A percentile compares a stretch with the other conserved stretches of the same genome.
These are phyloP conservation scores for Aspergillus conjunctus DNA, from an alignment of 495 filamentous ascomycete genomes.

Conservation along the genomic window DNA sequence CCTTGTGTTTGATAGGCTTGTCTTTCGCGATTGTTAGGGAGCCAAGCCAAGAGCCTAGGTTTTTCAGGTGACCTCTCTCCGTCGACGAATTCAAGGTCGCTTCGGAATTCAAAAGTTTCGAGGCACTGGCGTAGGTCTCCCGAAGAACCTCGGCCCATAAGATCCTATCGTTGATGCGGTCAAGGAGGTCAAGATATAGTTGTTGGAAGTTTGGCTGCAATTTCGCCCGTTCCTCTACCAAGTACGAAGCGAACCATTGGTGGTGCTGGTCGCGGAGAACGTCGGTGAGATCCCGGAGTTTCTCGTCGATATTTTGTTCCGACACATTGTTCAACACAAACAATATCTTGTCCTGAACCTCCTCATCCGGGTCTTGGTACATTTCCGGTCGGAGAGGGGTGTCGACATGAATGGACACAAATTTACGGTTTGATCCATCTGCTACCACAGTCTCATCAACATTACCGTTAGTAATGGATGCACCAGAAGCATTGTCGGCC, in stretches of 20 bases:
- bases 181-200: constrained; percentile 87
- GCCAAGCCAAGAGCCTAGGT: constrained; percentile 88
- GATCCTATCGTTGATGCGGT: constrained; percentile 72
- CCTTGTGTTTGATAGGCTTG: constrained; percentile 93
- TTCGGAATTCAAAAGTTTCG: constrained; percentile 86
- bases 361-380: constrained; percentile 80
- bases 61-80: constrained; percentile 87
- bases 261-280: constrained; percentile 77
- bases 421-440: constrained; percentile 59
- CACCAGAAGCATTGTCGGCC: constrained; percentile 42
- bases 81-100: constrained; percentile 73
- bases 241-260: constrained; percentile 92
- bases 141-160: constrained; percentile 86
- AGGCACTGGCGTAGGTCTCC: constrained; percentile 88
- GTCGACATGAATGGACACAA: constrained; percentile 75
- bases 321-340: constrained; percentile 98
- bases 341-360: constrained; percentile 87
- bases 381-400: constrained; percentile 56
- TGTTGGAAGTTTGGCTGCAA: constrained; percentile 94
- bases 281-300: constrained; percentile 76
- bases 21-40: constrained; percentile 91
- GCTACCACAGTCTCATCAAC: constrained; percentile 57
- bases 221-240: constrained; percentile 97
- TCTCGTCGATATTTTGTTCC: constrained; percentile 78
- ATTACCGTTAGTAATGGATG: constrained; percentile 63